Conservation (phyloP, 2,329 filamentous ascomycete genomes). For the Curvularia eragrostidis region DNA sequence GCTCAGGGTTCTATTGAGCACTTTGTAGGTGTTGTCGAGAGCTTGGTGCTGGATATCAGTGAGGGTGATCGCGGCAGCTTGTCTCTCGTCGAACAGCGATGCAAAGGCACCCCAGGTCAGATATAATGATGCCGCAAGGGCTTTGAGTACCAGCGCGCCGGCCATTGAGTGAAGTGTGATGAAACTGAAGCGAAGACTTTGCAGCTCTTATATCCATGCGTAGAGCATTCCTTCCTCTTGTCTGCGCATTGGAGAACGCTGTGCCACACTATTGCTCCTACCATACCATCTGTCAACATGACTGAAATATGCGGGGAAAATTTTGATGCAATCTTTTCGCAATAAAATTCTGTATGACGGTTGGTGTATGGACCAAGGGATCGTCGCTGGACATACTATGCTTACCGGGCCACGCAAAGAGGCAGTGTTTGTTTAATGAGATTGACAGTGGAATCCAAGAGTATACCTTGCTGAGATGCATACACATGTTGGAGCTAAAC, state of each 20-base stretch:
- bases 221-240: background rate
- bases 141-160: conserved; percentile 26
- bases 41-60: conserved; percentile 38
- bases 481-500: background rate
- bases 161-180: conserved; percentile 26
- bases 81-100: conserved; percentile 29
- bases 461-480: conserved; percentile 1
- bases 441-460: background rate
- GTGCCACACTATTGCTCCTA: background rate
- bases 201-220: background rate
- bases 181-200: background rate
- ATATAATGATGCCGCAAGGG: conserved; percentile 32
- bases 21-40: conserved; percentile 36
- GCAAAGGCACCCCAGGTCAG: conserved; percentile 29
- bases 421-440: background rate
- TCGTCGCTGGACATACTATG: background rate
- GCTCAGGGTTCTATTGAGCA: conserved; percentile 37
- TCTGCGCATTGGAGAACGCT: background rate
- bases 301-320: background rate
- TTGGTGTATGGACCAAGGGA: background rate
- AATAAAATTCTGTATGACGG: background rate
- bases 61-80: conserved; percentile 27
- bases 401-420: background rate
- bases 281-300: background rate
- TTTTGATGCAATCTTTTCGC: background rate